phyloP scores from a whole-genome alignment of 495 filamentous ascomycete genomes.

The Xylaria curta region DNA sequence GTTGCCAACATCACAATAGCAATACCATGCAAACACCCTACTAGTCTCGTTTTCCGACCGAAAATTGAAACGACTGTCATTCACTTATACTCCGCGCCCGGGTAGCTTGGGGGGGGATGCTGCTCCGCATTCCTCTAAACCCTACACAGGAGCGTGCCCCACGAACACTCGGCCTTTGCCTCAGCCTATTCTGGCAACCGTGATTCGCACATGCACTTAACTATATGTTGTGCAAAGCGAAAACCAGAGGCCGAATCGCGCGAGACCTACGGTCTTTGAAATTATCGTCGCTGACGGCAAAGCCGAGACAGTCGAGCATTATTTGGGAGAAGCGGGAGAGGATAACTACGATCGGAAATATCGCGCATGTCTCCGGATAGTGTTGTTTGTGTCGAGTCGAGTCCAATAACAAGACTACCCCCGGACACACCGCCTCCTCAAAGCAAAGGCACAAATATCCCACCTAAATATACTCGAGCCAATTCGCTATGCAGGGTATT shows the following conservation, averaged over 20 bases:
- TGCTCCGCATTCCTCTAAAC: conserved; percentile 17
- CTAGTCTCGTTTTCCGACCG: neutral
- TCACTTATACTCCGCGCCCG: neutral
- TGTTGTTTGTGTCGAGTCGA: neutral
- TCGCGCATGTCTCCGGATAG: conserved; percentile 12
- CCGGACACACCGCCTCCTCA: conserved; percentile 17
- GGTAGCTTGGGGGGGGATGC: neutral
- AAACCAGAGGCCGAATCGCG: neutral
- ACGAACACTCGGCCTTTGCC: neutral
- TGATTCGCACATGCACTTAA: neutral
- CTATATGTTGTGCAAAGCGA: neutral
- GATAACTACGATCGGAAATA: conserved; percentile 8
- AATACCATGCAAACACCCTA: neutral
- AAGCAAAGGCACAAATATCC: neutral
- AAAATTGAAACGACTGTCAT: neutral
- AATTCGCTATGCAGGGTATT: conserved; percentile 42
- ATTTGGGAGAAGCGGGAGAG: neutral
- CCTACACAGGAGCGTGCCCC: neutral
- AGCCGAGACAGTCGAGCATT: neutral
- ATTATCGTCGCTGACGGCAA: neutral
- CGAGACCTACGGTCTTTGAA: neutral
- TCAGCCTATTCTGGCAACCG: conserved; percentile 2
- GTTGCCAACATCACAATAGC: conserved; percentile 7
- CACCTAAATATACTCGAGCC: neutral
- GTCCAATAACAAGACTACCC: neutral